A percentile compares a stretch with the other conserved stretches of the same genome.
phyloP scores from a whole-genome alignment of 805 yeast species.

The Zygoascus bituminiphila region DNA sequence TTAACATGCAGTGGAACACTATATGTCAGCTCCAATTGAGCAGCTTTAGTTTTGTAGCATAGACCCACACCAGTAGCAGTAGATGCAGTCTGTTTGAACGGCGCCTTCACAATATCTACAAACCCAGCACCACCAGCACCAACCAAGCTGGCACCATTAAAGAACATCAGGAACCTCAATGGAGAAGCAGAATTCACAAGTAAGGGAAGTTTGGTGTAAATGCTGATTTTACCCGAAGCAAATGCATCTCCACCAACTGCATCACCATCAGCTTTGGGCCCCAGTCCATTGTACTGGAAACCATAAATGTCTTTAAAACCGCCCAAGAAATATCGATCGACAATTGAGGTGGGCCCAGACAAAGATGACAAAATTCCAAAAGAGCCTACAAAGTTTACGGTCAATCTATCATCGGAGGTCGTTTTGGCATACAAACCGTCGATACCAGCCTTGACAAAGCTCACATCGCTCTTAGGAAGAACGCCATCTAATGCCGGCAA shows the following conservation, averaged over 20 bases:
- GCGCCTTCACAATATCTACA: background rate
- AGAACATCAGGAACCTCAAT: slow-evolving; percentile 52
- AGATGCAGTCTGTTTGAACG: slow-evolving; percentile 17
- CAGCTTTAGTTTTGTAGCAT: slow-evolving; percentile 48
- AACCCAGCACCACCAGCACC: background rate
- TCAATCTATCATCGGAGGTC: slow-evolving; percentile 15
- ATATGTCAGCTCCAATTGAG: slow-evolving; percentile 55
- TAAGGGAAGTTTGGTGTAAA: slow-evolving; percentile 55
- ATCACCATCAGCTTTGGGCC: slow-evolving; percentile 47
- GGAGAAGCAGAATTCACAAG: slow-evolving; percentile 35
- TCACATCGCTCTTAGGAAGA: slow-evolving; percentile 15
- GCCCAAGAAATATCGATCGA: slow-evolving; percentile 75
- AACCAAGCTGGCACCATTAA: slow-evolving; percentile 54
- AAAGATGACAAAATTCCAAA: background rate
- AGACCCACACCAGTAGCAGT: slow-evolving; percentile 48
- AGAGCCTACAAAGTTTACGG: slow-evolving; percentile 13
- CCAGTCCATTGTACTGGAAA: slow-evolving; percentile 55
- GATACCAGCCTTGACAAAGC: slow-evolving; percentile 22
- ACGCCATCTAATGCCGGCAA: background rate
- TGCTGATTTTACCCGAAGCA: slow-evolving; percentile 43
- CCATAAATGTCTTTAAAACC: slow-evolving; percentile 65
- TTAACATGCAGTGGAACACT: slow-evolving; percentile 47
- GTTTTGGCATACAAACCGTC: slow-evolving; percentile 11
- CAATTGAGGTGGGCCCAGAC: slow-evolving; percentile 36
- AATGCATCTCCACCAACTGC: slow-evolving; percentile 61